Conservation (phyloP, 2,329 filamentous ascomycete species). For the Aureobasidium namibiae region DNA sequence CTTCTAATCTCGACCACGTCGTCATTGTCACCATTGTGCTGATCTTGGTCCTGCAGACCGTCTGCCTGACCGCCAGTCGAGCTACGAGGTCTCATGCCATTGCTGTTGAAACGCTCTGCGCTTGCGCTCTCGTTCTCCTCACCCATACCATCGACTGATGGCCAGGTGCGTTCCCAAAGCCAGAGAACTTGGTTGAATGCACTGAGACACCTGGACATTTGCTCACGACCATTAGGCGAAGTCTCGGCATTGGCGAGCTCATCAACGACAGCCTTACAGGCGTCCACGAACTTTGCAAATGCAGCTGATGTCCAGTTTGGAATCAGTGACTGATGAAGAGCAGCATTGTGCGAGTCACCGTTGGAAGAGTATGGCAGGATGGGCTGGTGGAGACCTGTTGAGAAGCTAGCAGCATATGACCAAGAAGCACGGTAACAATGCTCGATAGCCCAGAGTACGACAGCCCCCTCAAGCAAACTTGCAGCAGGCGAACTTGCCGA, state of each 20-base stretch:
- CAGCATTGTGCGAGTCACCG: conserved; percentile 37
- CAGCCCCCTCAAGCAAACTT: conserved; percentile 57
- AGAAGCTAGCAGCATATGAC: conserved; percentile 40
- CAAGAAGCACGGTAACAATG: conserved; percentile 44
- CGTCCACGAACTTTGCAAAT: conserved; percentile 43
- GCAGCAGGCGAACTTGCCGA: conserved; percentile 44
- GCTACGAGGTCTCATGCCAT: conserved; percentile 1
- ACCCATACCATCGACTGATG: conserved; percentile 42
- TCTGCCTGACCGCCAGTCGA: background rate
- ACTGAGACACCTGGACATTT: conserved; percentile 39
- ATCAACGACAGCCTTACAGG: conserved; percentile 40
- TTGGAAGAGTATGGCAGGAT: conserved; percentile 24
- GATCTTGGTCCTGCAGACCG: background rate
- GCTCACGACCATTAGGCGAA: conserved; percentile 38
- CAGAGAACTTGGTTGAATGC: conserved; percentile 41
- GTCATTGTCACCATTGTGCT: background rate
- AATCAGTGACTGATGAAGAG: conserved; percentile 42
- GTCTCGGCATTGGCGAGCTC: conserved; percentile 42
- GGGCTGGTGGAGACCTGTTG: conserved; percentile 20
- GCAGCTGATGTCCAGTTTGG: conserved; percentile 44
- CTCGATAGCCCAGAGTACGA: conserved; percentile 73
- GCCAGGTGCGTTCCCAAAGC: conserved; percentile 42
- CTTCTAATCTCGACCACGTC: conserved; percentile 10
- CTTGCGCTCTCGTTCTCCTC: conserved; percentile 32
- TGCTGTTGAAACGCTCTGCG: conserved; percentile 10